Evolutionary conservation across 371 early-diverging fungal genomes (phyloP), one percentile per base, ranked within the genome.

Genomic region (Lichtheimia ramosa): DNA sequence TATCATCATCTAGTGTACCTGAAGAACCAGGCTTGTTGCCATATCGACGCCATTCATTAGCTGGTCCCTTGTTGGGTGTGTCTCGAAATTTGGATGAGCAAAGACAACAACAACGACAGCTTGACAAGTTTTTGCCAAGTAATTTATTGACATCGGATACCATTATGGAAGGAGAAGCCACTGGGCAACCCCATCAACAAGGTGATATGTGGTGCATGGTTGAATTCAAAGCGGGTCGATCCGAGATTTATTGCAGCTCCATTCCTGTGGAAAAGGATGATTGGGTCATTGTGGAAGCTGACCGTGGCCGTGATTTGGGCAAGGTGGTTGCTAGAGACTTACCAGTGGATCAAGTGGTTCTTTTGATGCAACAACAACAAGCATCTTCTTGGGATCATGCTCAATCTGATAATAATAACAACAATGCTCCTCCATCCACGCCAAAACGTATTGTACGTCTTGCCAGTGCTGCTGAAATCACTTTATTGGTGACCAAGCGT

Each of bases 271-370:
- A 63, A 27, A 63, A 55, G 14, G 63, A 68, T 14, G 68, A 68
- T 49, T 68, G 68, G 68, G 96, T 94, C 5, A 92, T 98, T 69
- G 96, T 96, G 0, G 97, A 98, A 71, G 98, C 95, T 1, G 98
- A 98, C 65, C 88, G 98, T 27, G 98, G 97, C 14, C 91, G 93
- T 51, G 98, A 98, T 72, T 70, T 98, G 18, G 98, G 98, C 12
- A 87, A 89, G 59, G 87, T 96, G 20, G 86, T 89, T 18, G 84
- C 87, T 41, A 89, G 90, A 59, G 86, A 74, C 25, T 70, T 79
- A 61, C 85, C 81, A 66, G 71, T 48, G 69, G 75, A 64, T 81
- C 88, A 71, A 65, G 89, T 63, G 75, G 82, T 62, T 2, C 54
- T 63, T 16, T 57, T 68, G 24, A 49, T 68, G 10, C 60, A 59